Evolutionary conservation across 495 filamentous ascomycete genomes (phyloP).

Genomic region (Neurospora hispaniola): DNA sequence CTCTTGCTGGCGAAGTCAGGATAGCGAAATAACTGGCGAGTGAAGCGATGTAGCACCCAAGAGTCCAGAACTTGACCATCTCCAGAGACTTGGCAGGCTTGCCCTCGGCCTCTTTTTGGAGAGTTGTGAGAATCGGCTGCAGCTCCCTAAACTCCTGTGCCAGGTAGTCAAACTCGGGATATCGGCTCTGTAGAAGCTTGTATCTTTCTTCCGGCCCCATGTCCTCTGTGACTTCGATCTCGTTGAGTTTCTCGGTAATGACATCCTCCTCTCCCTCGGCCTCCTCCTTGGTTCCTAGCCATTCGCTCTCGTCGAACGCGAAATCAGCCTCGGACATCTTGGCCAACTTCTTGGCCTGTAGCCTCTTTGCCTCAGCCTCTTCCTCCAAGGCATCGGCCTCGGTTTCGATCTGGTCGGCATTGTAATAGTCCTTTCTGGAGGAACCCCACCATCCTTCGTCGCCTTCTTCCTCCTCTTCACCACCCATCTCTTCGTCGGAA

Average conservation of each 20-base stretch:
- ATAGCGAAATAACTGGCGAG: constrained; percentile 91
- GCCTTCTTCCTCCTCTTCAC: constrained; percentile 55
- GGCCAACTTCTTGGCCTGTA: constrained; percentile 82
- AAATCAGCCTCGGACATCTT: constrained; percentile 86
- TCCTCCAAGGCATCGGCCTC: constrained; percentile 88
- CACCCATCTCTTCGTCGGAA: constrained; percentile 30
- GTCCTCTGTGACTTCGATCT: constrained; percentile 67
- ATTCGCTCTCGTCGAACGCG: constrained; percentile 80
- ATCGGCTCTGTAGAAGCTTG: constrained; percentile 64
- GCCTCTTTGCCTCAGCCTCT: constrained; percentile 73
- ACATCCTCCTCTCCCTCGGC: constrained; percentile 39
- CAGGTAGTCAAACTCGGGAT: constrained; percentile 85
- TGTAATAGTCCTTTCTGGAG: constrained; percentile 83
- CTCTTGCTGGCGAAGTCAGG: constrained; percentile 60
- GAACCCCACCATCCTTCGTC: constrained; percentile 76
- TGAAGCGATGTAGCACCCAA: constrained; percentile 74
- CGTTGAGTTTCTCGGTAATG: constrained; percentile 74
- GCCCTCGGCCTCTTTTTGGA: constrained; percentile 41
- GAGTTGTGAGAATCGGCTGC: constrained; percentile 50
- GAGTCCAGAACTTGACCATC: constrained; percentile 61
- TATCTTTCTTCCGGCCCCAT: constrained; percentile 67
- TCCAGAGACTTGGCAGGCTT: constrained; percentile 43
- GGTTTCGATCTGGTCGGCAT: constrained; percentile 81
- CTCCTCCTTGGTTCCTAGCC: constrained; percentile 44
- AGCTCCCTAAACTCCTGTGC: constrained; percentile 68